Evolutionary conservation across 306 rosid genomes (phyloP).

Genomic region (Senna tora): DNA sequence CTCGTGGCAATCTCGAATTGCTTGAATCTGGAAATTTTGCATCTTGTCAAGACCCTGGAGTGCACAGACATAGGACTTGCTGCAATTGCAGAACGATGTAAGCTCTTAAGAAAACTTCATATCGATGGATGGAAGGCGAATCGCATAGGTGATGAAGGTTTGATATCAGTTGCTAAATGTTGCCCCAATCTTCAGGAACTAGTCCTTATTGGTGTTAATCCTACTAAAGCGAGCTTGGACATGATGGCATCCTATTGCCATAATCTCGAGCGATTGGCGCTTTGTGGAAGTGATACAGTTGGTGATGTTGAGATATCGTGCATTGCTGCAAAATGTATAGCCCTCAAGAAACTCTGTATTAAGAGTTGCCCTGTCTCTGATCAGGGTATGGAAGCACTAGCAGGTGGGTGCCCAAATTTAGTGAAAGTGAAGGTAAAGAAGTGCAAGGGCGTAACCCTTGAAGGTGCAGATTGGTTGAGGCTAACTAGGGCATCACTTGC

Average conservation of each 20-base stretch:
- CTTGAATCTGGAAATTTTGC: constrained; percentile 80
- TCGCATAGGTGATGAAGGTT: constrained; percentile 86
- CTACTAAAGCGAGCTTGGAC: constrained; percentile 79
- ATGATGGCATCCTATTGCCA: constrained; percentile 78
- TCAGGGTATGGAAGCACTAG: constrained; percentile 80
- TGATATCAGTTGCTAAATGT: constrained; percentile 71
- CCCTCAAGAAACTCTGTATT: constrained; percentile 93
- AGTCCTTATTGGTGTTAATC: constrained; percentile 92
- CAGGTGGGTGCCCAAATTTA: constrained; percentile 90
- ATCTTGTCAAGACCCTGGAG: constrained; percentile 90
- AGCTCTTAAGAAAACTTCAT: constrained; percentile 85
- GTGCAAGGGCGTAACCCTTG: constrained; percentile 78
- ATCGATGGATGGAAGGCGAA: constrained; percentile 96
- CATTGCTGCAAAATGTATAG: constrained; percentile 86
- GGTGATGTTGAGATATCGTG: constrained; percentile 88
- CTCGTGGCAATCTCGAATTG: constrained; percentile 74
- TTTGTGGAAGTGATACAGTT: constrained; percentile 91
- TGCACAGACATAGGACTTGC: constrained; percentile 80
- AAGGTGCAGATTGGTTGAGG: constrained; percentile 88
- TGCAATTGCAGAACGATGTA: constrained; percentile 78
- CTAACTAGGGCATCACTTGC: constrained; percentile 64
- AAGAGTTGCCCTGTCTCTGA: constrained; percentile 93
- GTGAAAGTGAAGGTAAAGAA: constrained; percentile 97
- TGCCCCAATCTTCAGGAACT: constrained; percentile 87
- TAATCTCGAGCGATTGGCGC: constrained; percentile 86